Evolutionary conservation across 1,284 basidiomycete genomes (phyloP), one percentile per base, ranked within the genome.

Genomic region (Cutaneotrichosporon dermatis): DNA sequence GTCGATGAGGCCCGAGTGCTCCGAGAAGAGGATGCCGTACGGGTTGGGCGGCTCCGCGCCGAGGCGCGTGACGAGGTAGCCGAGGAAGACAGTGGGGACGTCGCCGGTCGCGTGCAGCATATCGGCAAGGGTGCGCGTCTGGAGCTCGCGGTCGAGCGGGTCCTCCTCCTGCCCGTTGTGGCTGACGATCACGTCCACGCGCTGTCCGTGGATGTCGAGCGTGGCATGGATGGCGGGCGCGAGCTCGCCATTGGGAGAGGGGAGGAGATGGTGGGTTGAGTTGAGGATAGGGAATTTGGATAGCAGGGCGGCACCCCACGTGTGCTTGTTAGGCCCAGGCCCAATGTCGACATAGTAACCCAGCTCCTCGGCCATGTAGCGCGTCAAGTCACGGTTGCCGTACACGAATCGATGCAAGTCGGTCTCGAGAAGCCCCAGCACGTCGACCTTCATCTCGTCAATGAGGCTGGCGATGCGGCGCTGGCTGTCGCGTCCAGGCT

Each of bases 61-160:
- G 95, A 99, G 80, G 0, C 85, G 99, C 8, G 99, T 99, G 77
- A 96, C 96, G 37, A 99, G 97, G 79, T 99, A 99, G 75, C 86
- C 91, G 13, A 96, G 80, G 81, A 93, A 96, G 46, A 95, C 83
- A 11, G 88, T 85, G 0, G 93, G 93, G 16, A 84, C 80, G 36
- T 89, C 89, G 65, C 87, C 86, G 3, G 86, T 81, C 25, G 82
- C 82, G 0, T 84, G 78, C 84, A 95, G 89, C 54, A 96, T 87
- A 35, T 86, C 80, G 1, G 88, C 93, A 45, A 96, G 80, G 69
- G 89, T 89, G 39, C 75, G 87, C 49, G 89, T 90, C 73, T 97
- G 93, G 45, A 96, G 77, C 74, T 94, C 88, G 64, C 93, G 85
- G 75, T 96, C 93, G 15, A 92, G 95, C 58, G 95, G 99, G 84